A percentile compares a stretch with the other conserved stretches of the same genome.
Conservation (phyloP, 106 monocot genomes). For the Dendrobium nobile region DNA sequence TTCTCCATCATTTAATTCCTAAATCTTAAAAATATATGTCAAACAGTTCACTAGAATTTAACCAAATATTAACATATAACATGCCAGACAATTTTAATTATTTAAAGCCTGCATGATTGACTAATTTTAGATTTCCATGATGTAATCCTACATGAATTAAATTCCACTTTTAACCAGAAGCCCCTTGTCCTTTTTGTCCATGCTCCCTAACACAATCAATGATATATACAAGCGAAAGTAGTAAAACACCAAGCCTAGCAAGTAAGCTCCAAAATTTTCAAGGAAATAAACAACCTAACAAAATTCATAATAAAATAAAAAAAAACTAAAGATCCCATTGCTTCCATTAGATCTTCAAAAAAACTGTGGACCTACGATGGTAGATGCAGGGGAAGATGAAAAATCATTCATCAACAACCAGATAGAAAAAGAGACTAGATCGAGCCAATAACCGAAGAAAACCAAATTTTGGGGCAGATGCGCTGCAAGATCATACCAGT, state of each 20-base stretch:
- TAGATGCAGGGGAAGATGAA: not conserved
- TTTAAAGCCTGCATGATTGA: too few relatives aligned
- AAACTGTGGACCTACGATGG: not conserved
- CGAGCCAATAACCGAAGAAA: not conserved
- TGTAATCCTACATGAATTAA: too few relatives aligned
- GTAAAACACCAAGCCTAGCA: not conserved
- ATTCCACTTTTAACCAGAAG: too few relatives aligned
- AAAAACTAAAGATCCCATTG: not conserved
- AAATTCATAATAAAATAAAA: not conserved
- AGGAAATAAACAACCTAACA: not conserved
- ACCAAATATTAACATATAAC: too few relatives aligned
- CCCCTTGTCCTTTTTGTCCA: not conserved
- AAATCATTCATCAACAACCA: not conserved
- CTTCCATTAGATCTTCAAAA: not conserved
- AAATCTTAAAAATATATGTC: too few relatives aligned
- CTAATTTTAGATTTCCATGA: too few relatives aligned
- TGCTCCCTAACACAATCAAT: not conserved
- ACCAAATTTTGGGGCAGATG: not conserved
- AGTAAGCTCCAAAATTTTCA: not conserved
- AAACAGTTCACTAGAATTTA: too few relatives aligned
- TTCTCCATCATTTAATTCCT: too few relatives aligned
- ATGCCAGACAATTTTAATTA: too few relatives aligned
- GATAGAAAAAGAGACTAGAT: not conserved
- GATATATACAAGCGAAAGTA: not conserved
- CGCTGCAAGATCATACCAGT: conserved; percentile 34